These are phyloP conservation scores for Hypomontagnella submonticulosa DNA, from an alignment of 495 filamentous ascomycete genomes.

Conservation along the genomic window DNA sequence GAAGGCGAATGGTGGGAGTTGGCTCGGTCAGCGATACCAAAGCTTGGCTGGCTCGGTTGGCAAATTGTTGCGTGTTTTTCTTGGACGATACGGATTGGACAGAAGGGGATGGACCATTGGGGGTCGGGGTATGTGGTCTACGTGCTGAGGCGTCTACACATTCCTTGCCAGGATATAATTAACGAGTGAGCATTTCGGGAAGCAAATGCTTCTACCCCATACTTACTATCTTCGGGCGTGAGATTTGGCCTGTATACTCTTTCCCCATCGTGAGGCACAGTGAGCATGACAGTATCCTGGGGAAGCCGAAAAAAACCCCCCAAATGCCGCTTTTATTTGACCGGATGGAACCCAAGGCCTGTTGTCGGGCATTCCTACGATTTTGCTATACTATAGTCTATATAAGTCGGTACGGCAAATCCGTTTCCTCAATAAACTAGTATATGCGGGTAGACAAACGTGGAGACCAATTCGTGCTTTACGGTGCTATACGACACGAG, in stretches of 20 bases:
- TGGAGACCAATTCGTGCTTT: conserved; percentile 1
- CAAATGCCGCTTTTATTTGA: not conserved
- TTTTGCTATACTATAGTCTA: not conserved
- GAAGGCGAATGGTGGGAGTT: conserved; percentile 10
- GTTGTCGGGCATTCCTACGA: not conserved
- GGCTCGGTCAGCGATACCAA: conserved; percentile 21
- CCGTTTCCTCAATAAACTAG: conserved; percentile 7
- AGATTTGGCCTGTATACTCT: conserved; percentile 6
- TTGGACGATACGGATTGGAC: conserved; percentile 14
- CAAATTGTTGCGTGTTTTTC: conserved; percentile 33
- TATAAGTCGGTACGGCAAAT: conserved; percentile 4
- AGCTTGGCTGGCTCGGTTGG: conserved; percentile 28
- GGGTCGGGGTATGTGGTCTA: conserved; percentile 29
- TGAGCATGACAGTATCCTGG: not conserved
- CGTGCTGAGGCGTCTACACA: conserved; percentile 20
- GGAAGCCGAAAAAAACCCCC: not conserved
- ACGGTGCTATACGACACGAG: conserved; percentile 3
- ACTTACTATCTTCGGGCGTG: conserved; percentile 8
- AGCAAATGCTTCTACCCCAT: conserved; percentile 11
- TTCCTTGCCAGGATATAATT: conserved; percentile 39
- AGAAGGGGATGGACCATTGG: conserved; percentile 2
- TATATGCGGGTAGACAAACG: conserved; percentile 26
- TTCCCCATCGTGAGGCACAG: not conserved
- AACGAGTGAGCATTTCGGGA: conserved; percentile 34
- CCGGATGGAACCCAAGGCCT: not conserved